phyloP scores from a whole-genome alignment of 192 early-diverging fungal species.

The Dissophora ornata region DNA sequence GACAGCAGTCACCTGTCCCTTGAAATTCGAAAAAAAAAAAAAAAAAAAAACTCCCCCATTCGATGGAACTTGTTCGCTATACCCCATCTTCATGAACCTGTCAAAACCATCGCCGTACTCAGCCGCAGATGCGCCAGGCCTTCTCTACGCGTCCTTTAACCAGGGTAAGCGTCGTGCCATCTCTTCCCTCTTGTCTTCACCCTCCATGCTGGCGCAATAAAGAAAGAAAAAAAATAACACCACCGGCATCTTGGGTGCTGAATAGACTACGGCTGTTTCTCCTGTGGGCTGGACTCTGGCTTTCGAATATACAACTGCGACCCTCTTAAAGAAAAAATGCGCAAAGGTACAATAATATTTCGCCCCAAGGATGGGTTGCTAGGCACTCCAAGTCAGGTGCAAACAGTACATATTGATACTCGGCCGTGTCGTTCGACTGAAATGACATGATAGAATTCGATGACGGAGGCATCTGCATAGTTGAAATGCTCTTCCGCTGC shows the following conservation, averaged over 20 bases:
- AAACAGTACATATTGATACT: too few relatives aligned
- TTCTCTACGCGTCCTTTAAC: conserved; percentile 85
- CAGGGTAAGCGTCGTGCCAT: conserved; percentile 58
- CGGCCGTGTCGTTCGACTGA: too few relatives aligned
- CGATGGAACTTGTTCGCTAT: not conserved
- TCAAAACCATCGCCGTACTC: conserved; percentile 61
- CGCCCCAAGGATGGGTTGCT: not conserved
- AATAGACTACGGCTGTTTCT: conserved; percentile 83
- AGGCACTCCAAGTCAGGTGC: too few relatives aligned
- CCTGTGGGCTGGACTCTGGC: conserved; percentile 81
- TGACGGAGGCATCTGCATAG: conserved; percentile 84
- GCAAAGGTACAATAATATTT: conserved; percentile 60
- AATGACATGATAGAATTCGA: conserved; percentile 73
- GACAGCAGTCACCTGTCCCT: not conserved
- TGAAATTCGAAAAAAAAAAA: too few relatives aligned
- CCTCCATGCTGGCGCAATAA: not conserved
- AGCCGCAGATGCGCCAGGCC: conserved; percentile 64
- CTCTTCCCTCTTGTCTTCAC: not conserved
- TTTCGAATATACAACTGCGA: conserved; percentile 89
- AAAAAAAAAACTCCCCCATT: too few relatives aligned
- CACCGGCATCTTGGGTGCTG: not conserved
- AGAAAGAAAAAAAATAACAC: too few relatives aligned
- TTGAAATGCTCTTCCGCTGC: conserved; percentile 86
- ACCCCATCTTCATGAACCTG: conserved; percentile 45
- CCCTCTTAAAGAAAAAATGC: conserved; percentile 86